Evolutionary conservation across 257 asterid species (phyloP).

Genomic region (Apocynum venetum): DNA sequence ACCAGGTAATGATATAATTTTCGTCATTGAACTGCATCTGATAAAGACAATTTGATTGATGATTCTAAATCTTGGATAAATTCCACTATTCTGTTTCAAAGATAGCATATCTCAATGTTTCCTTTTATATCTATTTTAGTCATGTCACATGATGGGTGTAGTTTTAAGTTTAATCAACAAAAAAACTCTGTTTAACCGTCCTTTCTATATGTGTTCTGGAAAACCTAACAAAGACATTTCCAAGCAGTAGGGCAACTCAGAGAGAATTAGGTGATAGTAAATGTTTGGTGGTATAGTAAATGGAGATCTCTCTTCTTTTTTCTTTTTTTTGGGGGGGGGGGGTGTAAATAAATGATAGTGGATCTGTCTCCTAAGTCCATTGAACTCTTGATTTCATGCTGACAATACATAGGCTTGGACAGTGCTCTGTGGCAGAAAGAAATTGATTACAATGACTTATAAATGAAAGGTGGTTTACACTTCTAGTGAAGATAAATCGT

Average conservation of each 20-base stretch:
- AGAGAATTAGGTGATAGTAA: not conserved
- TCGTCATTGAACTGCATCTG: not conserved
- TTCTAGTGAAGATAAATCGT: not conserved
- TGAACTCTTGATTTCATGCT: not conserved
- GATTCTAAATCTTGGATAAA: not conserved
- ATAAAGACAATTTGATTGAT: not conserved
- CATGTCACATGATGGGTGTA: not conserved
- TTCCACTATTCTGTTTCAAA: not conserved
- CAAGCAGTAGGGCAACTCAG: not conserved
- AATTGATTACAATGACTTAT: not conserved
- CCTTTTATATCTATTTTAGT: not conserved
- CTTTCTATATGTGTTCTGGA: not conserved
- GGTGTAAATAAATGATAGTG: not conserved
- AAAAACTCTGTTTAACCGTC: not conserved
- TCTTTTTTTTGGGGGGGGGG: too few species aligned
- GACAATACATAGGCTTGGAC: not conserved
- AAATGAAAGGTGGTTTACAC: not conserved
- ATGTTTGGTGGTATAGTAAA: not conserved
- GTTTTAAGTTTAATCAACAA: not conserved
- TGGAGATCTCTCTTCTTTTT: not conserved
- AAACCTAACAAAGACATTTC: not conserved
- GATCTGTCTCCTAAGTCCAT: not conserved
- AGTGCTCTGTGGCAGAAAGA: not conserved
- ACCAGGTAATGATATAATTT: conserved; percentile 47
- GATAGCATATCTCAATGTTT: not conserved